Evolutionary conservation across 345 rosid genomes (phyloP).

Genomic region (Rhodamnia rubescens): DNA sequence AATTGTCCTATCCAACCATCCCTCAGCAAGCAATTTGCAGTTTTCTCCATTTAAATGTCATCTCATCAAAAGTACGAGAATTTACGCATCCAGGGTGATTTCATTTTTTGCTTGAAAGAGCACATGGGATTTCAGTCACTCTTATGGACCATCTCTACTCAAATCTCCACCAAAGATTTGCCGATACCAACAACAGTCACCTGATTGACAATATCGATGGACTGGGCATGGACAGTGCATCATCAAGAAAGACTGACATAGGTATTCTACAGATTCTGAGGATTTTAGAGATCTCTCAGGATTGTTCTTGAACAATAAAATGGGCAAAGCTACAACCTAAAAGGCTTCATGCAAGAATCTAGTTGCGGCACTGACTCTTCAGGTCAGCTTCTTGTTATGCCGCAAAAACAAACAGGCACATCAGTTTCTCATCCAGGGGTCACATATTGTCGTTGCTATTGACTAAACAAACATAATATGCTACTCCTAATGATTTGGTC

Average conservation of each 20-base stretch:
- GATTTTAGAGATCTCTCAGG: background rate
- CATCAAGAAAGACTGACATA: background rate
- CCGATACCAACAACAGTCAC: background rate
- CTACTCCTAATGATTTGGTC: background rate
- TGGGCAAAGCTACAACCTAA: background rate
- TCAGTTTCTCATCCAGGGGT: background rate
- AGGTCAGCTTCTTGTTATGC: background rate
- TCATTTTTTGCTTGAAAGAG: background rate
- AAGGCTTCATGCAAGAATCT: background rate
- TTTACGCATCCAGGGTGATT: background rate
- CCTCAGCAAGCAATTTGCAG: background rate
- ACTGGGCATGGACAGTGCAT: background rate
- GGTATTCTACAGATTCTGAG: background rate
- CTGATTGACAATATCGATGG: background rate
- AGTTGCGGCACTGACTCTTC: background rate
- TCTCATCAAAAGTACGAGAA: background rate
- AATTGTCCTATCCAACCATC: background rate
- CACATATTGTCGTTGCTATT: background rate
- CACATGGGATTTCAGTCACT: background rate
- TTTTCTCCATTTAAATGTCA: background rate
- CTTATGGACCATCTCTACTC: background rate
- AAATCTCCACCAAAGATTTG: background rate
- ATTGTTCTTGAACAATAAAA: background rate
- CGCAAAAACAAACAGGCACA: background rate
- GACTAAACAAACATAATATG: background rate